These are phyloP conservation scores for Hypoxylon sp. DNA, from an alignment of 2,329 filamentous ascomycete genomes.

Conservation along the genomic window DNA sequence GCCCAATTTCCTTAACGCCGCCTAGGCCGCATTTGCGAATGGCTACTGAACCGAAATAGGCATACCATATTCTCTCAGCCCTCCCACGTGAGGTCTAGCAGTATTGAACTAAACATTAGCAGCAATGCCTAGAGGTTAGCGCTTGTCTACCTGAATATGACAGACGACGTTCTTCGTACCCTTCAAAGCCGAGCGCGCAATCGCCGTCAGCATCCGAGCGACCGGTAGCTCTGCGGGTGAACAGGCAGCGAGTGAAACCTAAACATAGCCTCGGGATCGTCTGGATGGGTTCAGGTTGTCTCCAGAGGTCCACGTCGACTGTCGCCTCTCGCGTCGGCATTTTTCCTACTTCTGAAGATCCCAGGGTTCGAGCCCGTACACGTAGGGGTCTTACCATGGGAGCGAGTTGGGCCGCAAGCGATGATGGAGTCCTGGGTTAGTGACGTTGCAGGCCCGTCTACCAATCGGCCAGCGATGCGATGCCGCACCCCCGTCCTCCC, in stretches of 20 bases:
- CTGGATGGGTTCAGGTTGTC: constrained; percentile 10
- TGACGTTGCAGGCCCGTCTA: constrained; percentile 35
- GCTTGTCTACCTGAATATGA: too few relatives aligned
- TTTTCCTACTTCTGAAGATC: constrained; percentile 16
- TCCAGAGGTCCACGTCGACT: constrained; percentile 31
- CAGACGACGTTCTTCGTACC: neutral
- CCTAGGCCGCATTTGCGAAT: neutral
- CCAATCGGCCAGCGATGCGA: constrained; percentile 32
- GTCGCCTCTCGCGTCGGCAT: constrained; percentile 22
- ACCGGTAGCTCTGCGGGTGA: neutral
- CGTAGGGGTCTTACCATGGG: constrained; percentile 11
- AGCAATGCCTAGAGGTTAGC: too few relatives aligned
- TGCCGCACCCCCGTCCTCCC: constrained; percentile 25
- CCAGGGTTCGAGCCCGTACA: constrained; percentile 16
- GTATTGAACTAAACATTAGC: too few relatives aligned
- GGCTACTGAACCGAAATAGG: neutral
- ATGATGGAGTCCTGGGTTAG: constrained; percentile 20
- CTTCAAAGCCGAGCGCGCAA: neutral
- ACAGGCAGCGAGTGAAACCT: neutral
- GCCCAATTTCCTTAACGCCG: neutral
- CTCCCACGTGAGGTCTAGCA: neutral
- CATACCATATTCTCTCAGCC: neutral
- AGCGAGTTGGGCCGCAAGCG: constrained; percentile 34
- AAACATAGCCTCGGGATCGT: constrained; percentile 6
- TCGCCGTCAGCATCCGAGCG: neutral